phyloP scores from a whole-genome alignment of 1,284 basidiomycete species.

The Ceratobasidium papillatum region DNA sequence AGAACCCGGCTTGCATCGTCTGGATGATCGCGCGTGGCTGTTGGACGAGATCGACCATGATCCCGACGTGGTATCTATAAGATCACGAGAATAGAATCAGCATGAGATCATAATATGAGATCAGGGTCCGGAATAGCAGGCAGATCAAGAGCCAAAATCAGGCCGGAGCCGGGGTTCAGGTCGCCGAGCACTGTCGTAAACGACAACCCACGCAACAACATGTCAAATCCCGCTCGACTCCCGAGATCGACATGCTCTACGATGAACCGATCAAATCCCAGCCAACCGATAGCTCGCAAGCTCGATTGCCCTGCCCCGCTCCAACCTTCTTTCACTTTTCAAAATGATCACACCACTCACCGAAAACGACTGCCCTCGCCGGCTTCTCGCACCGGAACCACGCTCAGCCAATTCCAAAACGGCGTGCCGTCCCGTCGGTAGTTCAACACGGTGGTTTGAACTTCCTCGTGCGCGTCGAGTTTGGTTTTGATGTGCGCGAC shows the following conservation, averaged over 20 bases:
- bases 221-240: neutral
- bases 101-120: neutral
- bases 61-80: constrained; percentile 26
- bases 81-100: neutral
- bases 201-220: no score
- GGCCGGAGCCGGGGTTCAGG: neutral
- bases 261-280: neutral
- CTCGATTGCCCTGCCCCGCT: neutral
- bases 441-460: constrained; percentile 23
- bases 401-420: constrained; percentile 33
- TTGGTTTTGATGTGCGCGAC: constrained; percentile 16
- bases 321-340: neutral
- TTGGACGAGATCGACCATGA: constrained; percentile 37
- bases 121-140: neutral
- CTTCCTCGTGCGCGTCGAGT: constrained; percentile 20
- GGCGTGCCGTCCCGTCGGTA: constrained; percentile 25
- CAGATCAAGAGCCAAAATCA: constrained; percentile 1
- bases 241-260: neutral
- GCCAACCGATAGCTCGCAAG: neutral
- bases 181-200: no score
- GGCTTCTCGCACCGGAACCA: constrained; percentile 17
- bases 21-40: constrained; percentile 22
- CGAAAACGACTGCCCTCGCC: constrained; percentile 16
- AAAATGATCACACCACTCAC: neutral
- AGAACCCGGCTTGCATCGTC: constrained; percentile 25